Evolutionary conservation across 2,329 filamentous ascomycete species (phyloP), one percentile per base, ranked within the genome.

Genomic region (Aaosphaeria arxii): DNA sequence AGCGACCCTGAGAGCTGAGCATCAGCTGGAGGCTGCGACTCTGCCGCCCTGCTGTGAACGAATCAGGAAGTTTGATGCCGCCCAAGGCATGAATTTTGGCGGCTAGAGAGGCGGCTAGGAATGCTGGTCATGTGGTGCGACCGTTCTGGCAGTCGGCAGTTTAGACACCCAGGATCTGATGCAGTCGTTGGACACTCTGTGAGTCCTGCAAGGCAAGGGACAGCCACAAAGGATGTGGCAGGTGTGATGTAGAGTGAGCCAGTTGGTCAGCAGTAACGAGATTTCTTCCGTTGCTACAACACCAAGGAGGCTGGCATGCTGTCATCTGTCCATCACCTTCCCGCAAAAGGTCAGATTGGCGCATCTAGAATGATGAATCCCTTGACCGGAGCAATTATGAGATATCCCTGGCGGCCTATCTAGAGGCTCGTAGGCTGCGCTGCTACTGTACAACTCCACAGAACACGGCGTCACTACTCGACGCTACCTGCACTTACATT

Each of bases 301-400:
- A 54, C 51, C 40, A 50, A 56, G 46, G 50, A 57, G 56, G 57
- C 55, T 59, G 61, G n/a, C 31, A 32, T 54, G 53, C 41, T 51
- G 51, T 52, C 48, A 54, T 57, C 51, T 30, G 53, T 47, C 50
- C 46, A 55, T 57, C 44, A 51, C 45, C 45, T 11, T 7, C 45
- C 40, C 43, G 35, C 42, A 42, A 44, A 30, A 41, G 43, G 43
- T 38, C 29, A 29, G 49, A 50, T 49, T 47, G 43, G 43, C 44
- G 47, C 49, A 53, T 60, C 54, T 61, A 53, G 62, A 62, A 56
- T 53, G 43, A 24, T 24, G 17, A 24, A 24, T 24, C 43, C 46
- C 45, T 43, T 49, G 53, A 51, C 43, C 45, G 46, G 47, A 52
- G 55, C 17, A 24, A 24, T 24, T 24, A 24, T 24, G 17, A 24